Evolutionary conservation across 2,329 filamentous ascomycete species (phyloP).

Genomic region (Capronia americana): DNA sequence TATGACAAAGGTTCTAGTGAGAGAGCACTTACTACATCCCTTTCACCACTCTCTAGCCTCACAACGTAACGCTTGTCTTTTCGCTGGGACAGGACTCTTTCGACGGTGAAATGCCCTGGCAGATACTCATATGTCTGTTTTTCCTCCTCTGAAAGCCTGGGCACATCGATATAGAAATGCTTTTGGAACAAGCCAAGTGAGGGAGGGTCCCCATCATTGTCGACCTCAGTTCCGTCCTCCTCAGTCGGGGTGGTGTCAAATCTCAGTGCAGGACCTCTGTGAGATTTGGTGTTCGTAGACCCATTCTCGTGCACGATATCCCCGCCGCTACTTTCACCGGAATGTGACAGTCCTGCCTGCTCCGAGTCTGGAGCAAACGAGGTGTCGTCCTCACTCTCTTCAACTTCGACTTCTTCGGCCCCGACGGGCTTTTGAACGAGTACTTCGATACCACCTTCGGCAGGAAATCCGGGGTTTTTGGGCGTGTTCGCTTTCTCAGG

Average conservation of each 20-base stretch:
- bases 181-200: constrained; percentile 16
- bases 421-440: not conserved
- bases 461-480: constrained; percentile 1
- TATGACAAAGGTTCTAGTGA: not conserved
- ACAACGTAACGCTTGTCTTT: constrained; percentile 43
- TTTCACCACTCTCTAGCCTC: constrained; percentile 47
- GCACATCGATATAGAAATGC: constrained; percentile 44
- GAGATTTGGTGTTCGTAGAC: not conserved
- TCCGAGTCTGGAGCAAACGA: not conserved
- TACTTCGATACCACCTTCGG: constrained; percentile 4
- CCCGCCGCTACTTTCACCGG: constrained; percentile 14
- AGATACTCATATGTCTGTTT: constrained; percentile 48
- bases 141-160: constrained; percentile 43
- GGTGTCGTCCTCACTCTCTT: not conserved
- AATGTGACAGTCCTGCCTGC: constrained; percentile 15
- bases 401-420: not conserved
- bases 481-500: constrained; percentile 19
- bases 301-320: constrained; percentile 29
- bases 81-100: constrained; percentile 43
- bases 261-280: not conserved
- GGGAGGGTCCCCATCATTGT: not conserved
- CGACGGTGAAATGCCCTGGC: constrained; percentile 48
- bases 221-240: not conserved
- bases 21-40: constrained; percentile 43
- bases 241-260: not conserved